phyloP scores from a whole-genome alignment of 139 green algal species.

The Coelastrella sp. region DNA sequence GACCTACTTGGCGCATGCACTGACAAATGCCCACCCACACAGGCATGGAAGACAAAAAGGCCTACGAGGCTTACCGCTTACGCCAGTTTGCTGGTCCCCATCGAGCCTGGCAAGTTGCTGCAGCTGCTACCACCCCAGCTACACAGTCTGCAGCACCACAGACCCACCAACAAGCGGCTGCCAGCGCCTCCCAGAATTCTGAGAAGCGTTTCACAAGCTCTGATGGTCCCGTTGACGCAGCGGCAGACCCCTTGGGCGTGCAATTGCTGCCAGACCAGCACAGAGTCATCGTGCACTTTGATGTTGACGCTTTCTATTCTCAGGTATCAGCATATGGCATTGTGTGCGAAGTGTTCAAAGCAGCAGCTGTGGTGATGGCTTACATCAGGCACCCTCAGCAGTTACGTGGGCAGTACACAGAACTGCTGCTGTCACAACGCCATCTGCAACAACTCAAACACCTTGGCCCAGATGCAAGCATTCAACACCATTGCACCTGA shows the following conservation, averaged over 20 bases:
- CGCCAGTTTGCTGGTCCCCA: constrained; percentile 46
- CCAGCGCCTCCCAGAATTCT: background rate
- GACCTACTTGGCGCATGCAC: too few species aligned
- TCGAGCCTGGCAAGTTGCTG: background rate
- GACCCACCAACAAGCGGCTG: background rate
- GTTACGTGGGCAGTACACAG: too few species aligned
- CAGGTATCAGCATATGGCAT: constrained; percentile 50
- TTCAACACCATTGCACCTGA: too few species aligned
- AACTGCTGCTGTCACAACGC: too few species aligned
- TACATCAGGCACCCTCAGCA: too few species aligned
- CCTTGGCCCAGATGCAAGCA: too few species aligned
- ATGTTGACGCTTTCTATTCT: constrained; percentile 81
- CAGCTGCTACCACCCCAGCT: background rate
- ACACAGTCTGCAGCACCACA: background rate
- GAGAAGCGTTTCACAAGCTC: background rate
- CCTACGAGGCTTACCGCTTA: constrained; percentile 42
- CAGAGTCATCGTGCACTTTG: constrained; percentile 78
- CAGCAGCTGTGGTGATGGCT: too few species aligned
- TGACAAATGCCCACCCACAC: too few species aligned
- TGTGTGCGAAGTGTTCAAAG: too few species aligned
- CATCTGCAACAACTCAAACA: background rate
- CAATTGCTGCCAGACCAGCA: constrained; percentile 47
- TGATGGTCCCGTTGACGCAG: too few species aligned
- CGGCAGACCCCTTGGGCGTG: background rate
- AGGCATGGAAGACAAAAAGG: constrained; percentile 43